Base-by-base conservation (phyloP, 2,329 filamentous ascomycete genomes). In the Harringtonia aguacate region DNA sequence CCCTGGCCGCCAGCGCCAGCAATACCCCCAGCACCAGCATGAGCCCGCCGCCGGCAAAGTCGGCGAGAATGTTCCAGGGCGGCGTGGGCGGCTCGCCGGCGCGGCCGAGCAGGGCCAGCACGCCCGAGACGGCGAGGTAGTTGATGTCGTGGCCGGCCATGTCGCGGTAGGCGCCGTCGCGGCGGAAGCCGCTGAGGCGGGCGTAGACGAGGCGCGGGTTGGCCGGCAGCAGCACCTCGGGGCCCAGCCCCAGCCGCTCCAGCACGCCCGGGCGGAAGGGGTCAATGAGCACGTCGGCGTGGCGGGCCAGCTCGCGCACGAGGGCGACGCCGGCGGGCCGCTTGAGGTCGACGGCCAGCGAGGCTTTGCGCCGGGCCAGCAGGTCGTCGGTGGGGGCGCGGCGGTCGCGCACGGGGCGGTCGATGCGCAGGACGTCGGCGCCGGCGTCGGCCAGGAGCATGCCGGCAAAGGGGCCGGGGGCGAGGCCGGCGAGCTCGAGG, bases 121-220 rank as follows among this genome's bases (percentile, higher is more conserved):
- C 81, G 0, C 90, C 90, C 0, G 83, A 84, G 0, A 95, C 86
- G 39, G 89, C 86, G 35, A 97, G 81, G 63, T 97, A 97, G 59
- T 97, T 95, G 61, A 95, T 95, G 60, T 95, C 89, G 59, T 95
- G 89, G 36, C 89, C 89, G 0, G 89, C 88, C 89, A 95, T 95
- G 55, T 74, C 66, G 39, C 75, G 77, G 64, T 95, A 97, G 55
- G 79, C 81, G 0, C 89, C 90, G 63, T 94, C 86, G 33, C 89
- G 73, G 13, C 90, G 73, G 62, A 95, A 97, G 0, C 90, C 90
- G 3, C 88, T 92, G 75, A 97, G 83, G 34, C 90, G 81, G 8
- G 77, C 87, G 45, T 94, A 79, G 43, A 97, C 78, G 3, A 97
- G 66, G 0, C 81, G 70, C 33, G 81, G 83, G 61, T 95, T 95